phyloP scores from a whole-genome alignment of 2,329 filamentous ascomycete species.

The Colletotrichum scovillei region DNA sequence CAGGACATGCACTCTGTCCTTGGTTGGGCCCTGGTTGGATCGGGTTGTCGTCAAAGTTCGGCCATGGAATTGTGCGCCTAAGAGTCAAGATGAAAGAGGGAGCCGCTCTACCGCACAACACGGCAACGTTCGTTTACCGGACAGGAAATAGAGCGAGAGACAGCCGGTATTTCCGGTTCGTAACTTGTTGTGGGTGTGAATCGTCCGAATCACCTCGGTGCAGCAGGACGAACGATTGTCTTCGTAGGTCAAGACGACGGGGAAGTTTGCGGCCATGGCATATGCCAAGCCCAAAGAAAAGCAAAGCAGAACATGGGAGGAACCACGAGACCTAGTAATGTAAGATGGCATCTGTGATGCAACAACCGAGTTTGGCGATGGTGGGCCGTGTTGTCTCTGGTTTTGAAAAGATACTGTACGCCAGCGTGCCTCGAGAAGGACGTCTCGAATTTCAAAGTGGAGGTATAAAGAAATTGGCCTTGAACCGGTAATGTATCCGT shows the following conservation, averaged over 20 bases:
- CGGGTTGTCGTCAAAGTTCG: background rate
- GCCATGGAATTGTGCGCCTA: background rate
- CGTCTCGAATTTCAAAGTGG: background rate
- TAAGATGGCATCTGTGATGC: background rate
- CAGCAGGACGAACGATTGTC: background rate
- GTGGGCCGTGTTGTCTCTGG: background rate
- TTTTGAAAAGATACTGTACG: background rate
- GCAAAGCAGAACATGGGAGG: background rate
- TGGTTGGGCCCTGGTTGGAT: background rate
- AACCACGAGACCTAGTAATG: background rate
- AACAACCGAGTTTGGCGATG: background rate
- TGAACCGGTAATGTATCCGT: background rate
- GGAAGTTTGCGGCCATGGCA: background rate
- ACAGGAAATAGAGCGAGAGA: background rate
- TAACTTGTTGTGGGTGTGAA: background rate
- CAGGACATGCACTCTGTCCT: background rate
- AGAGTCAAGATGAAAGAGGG: background rate
- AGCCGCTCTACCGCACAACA: background rate
- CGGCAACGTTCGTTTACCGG: background rate
- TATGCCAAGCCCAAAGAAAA: conserved; percentile 11
- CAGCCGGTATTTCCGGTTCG: background rate
- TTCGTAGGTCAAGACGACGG: background rate
- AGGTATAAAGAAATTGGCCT: conserved; percentile 9
- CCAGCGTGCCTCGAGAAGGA: background rate
- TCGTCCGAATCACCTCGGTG: background rate